phyloP scores from a whole-genome alignment of 2,329 filamentous ascomycete species.

The Pezicula radicicola region DNA sequence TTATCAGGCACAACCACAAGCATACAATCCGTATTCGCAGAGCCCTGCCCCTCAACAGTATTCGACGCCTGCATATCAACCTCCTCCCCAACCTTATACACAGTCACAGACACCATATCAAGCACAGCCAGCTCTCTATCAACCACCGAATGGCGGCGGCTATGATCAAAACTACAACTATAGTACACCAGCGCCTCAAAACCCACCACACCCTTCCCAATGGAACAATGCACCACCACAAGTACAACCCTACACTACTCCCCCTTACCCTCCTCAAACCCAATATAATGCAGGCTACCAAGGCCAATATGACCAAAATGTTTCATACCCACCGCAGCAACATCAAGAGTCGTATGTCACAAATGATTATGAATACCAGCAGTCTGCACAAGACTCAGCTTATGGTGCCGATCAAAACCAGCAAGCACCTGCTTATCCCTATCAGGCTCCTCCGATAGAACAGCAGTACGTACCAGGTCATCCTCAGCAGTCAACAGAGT shows the following conservation, averaged over 20 bases:
- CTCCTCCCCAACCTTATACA: conserved; percentile 14
- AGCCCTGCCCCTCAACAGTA: conserved; percentile 10
- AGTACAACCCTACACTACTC: conserved; percentile 2
- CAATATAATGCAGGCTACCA: conserved; percentile 7
- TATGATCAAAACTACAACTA: conserved; percentile 10
- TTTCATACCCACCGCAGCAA: conserved; percentile 11
- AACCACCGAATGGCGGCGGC: conserved; percentile 9
- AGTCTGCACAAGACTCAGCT: conserved; percentile 9
- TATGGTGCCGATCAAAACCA: conserved; percentile 10
- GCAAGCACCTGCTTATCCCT: conserved; percentile 5
- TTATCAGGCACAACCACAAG: conserved; percentile 2
- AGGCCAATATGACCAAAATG: conserved; percentile 9
- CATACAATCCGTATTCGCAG: conserved; percentile 10
- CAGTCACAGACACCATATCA: conserved; percentile 16
- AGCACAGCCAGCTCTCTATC: conserved; percentile 10
- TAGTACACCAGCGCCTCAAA: neutral
- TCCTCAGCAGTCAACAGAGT: neutral
- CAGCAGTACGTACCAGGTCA: neutral
- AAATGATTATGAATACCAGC: conserved; percentile 8
- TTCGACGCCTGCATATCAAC: conserved; percentile 12
- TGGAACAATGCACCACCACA: neutral
- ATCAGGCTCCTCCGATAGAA: conserved; percentile 1
- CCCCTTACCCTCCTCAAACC: conserved; percentile 4
- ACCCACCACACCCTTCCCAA: conserved; percentile 1
- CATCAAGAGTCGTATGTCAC: neutral